A percentile compares a stretch with the other conserved stretches of the same genome.
These are phyloP conservation scores for Colletotrichum sp. DNA, from an alignment of 2,329 filamentous ascomycete genomes.

Conservation along the genomic window DNA sequence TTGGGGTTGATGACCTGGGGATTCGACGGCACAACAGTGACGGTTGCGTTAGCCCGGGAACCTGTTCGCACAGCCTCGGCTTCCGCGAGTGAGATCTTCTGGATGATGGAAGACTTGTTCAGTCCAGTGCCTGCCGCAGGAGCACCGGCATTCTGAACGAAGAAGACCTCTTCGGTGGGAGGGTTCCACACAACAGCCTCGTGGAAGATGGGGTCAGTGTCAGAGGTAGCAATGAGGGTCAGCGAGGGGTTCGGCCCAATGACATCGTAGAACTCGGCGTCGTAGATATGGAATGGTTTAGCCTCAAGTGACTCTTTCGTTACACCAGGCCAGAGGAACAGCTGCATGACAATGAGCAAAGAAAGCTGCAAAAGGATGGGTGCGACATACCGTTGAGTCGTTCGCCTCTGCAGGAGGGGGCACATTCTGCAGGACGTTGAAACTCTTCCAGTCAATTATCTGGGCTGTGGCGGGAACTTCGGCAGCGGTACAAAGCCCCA, in stretches of 20 bases:
- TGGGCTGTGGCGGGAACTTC: constrained; percentile 32
- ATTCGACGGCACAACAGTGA: constrained; percentile 47
- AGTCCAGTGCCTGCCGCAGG: constrained; percentile 52
- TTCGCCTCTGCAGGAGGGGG: constrained; percentile 40
- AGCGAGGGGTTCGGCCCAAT: constrained; percentile 54
- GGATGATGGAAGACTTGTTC: constrained; percentile 54
- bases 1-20: constrained; percentile 56
- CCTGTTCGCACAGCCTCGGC: constrained; percentile 42
- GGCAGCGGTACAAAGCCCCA: neutral
- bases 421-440: constrained; percentile 46
- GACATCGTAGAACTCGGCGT: constrained; percentile 54
- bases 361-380: neutral
- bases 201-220: constrained; percentile 54
- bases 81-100: constrained; percentile 54
- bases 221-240: constrained; percentile 51
- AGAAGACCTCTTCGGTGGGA: constrained; percentile 58
- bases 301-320: constrained; percentile 39
- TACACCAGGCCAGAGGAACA: constrained; percentile 46
- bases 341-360: neutral
- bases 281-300: constrained; percentile 51
- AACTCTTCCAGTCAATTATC: constrained; percentile 46
- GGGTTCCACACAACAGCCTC: constrained; percentile 58
- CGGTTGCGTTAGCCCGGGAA: constrained; percentile 41
- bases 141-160: constrained; percentile 57
- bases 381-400: constrained; percentile 34